Conservation (phyloP, 2,329 filamentous ascomycete species). For the Sordariomycetes sp. region DNA sequence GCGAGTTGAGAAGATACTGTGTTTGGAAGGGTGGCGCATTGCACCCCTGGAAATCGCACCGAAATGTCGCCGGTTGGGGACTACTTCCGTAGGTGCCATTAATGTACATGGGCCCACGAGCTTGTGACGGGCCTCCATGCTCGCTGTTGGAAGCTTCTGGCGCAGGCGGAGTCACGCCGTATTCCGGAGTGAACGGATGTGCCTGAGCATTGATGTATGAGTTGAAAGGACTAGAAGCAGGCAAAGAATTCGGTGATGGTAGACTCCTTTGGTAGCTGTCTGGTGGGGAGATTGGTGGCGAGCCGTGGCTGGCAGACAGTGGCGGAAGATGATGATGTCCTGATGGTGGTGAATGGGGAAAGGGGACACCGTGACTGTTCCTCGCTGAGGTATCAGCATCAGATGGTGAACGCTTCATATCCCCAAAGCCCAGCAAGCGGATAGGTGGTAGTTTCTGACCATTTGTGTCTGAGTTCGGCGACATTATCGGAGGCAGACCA, state of each 20-base stretch:
- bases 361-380: conserved; percentile 14
- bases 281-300: conserved; percentile 41
- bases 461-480: conserved; percentile 4
- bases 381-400: conserved; percentile 16
- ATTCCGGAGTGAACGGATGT: too few species aligned
- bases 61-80: conserved; percentile 46
- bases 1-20: conserved; percentile 68
- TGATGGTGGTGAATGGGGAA: conserved; percentile 24
- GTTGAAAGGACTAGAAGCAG: conserved; percentile 27
- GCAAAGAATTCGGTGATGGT: conserved; percentile 34
- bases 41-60: conserved; percentile 55
- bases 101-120: too few species aligned
- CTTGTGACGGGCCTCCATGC: too few species aligned
- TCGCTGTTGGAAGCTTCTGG: too few species aligned
- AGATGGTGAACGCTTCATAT: conserved; percentile 20
- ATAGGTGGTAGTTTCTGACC: conserved; percentile 23
- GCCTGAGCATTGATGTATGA: conserved; percentile 20
- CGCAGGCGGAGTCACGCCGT: too few species aligned
- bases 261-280: conserved; percentile 35
- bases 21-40: conserved; percentile 69
- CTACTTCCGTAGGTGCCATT: too few species aligned
- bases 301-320: conserved; percentile 17
- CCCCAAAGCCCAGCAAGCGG: conserved; percentile 24
- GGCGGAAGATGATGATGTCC: conserved; percentile 19
- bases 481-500: conserved; percentile 23